Conservation (phyloP, 805 yeast genomes). For the Ogataea neopini region DNA sequence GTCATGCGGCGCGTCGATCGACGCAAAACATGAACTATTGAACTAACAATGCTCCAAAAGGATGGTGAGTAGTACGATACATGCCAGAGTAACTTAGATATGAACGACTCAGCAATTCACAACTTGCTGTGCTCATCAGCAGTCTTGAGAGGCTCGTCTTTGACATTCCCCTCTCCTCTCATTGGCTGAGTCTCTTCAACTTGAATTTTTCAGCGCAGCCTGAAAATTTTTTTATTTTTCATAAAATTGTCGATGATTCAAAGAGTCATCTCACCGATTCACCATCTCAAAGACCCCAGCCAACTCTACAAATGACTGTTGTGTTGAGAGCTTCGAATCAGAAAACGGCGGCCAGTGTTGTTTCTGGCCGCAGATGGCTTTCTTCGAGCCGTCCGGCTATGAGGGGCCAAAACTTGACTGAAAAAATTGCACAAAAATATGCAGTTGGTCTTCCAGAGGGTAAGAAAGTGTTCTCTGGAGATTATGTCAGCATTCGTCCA, state of each 20-base stretch:
- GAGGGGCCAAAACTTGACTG: constrained; percentile 83
- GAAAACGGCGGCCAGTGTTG: not conserved
- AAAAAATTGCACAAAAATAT: constrained; percentile 90
- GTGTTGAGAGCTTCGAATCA: constrained; percentile 4
- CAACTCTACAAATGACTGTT: constrained; percentile 1
- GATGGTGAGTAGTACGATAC: too few relatives aligned
- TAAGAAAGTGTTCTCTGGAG: constrained; percentile 83
- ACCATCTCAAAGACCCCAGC: too few relatives aligned
- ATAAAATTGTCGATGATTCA: not conserved
- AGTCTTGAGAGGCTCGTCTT: not conserved
- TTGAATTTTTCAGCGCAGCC: constrained; percentile 1
- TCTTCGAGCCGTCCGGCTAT: constrained; percentile 19
- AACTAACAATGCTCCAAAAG: too few relatives aligned
- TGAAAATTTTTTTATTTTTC: constrained; percentile 2
- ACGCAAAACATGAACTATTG: too few relatives aligned
- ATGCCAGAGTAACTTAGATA: too few relatives aligned
- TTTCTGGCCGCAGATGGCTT: constrained; percentile 15
- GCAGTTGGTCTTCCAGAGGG: constrained; percentile 82
- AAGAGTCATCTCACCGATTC: not conserved
- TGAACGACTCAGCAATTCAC: too few relatives aligned
- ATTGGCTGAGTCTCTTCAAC: constrained; percentile 3
- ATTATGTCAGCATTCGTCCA: constrained; percentile 91
- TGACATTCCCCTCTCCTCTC: not conserved
- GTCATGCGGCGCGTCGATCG: constrained; percentile 3
- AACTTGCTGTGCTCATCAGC: not conserved